phyloP scores from a whole-genome alignment of 2,329 filamentous ascomycete species.

The Fusarium caatingaense region DNA sequence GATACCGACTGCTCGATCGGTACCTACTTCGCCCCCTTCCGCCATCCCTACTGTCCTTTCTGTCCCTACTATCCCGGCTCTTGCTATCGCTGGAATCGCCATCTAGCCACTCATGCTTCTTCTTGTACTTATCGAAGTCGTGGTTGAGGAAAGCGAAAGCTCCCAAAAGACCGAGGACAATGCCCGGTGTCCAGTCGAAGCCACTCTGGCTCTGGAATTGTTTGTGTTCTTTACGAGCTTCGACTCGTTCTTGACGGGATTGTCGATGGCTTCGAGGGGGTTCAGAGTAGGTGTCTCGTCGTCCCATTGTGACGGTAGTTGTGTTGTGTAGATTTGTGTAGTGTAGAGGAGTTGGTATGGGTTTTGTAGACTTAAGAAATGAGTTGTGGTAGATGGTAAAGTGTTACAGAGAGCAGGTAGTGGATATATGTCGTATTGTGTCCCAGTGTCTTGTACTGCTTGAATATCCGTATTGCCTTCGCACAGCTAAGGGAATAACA shows the following conservation, averaged over 20 bases:
- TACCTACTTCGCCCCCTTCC: conserved; percentile 29
- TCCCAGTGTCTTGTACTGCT: not conserved
- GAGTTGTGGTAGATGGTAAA: not conserved
- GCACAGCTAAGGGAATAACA: not conserved
- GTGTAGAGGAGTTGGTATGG: not conserved
- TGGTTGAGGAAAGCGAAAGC: conserved; percentile 54
- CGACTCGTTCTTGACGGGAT: conserved; percentile 11
- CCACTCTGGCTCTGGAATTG: conserved; percentile 48
- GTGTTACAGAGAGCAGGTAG: not conserved
- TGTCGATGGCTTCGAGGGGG: conserved; percentile 25
- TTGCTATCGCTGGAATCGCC: not conserved
- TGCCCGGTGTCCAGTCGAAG: conserved; percentile 56
- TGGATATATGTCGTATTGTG: not conserved
- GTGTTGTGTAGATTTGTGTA: not conserved
- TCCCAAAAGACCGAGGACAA: conserved; percentile 54
- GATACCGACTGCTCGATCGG: conserved; percentile 18
- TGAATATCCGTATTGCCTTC: not conserved
- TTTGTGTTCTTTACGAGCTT: conserved; percentile 26
- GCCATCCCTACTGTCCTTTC: conserved; percentile 22
- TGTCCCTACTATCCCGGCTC: conserved; percentile 23
- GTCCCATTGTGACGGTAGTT: conserved; percentile 27
- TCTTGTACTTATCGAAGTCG: conserved; percentile 47
- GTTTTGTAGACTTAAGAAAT: not conserved
- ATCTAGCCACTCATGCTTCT: conserved; percentile 15
- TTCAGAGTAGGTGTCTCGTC: conserved; percentile 30